A percentile compares a stretch with the other conserved stretches of the same genome.
Conservation (phyloP, 2,329 filamentous ascomycete species). For the Penicillium sp. region DNA sequence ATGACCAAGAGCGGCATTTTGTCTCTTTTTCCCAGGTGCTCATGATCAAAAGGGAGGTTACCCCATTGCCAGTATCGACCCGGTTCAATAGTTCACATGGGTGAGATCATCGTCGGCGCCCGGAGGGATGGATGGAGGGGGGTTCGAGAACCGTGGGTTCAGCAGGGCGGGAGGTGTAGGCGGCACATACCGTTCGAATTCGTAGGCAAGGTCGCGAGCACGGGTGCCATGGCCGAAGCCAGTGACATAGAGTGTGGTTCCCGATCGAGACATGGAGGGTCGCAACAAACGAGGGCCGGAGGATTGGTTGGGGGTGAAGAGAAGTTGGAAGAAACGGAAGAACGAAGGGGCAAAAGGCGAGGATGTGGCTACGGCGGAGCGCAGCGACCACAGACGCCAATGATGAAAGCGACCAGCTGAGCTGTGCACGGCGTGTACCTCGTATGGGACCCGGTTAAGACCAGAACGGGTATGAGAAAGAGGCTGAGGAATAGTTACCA, state of each 20-base stretch:
- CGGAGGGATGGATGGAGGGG: constrained; percentile 36
- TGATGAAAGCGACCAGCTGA: constrained; percentile 10
- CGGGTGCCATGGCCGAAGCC: constrained; percentile 98
- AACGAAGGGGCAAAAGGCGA: constrained; percentile 4
- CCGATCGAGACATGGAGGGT: constrained; percentile 76
- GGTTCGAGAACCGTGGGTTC: constrained; percentile 33
- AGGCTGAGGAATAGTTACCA: background rate
- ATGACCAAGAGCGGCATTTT: constrained; percentile 9
- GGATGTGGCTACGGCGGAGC: constrained; percentile 10
- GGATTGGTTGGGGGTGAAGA: background rate
- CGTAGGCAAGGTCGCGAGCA: constrained; percentile 98
- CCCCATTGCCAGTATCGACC: background rate
- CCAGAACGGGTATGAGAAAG: background rate
- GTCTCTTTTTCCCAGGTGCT: background rate
- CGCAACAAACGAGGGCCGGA: background rate
- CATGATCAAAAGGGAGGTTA: background rate
- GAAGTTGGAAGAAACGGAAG: constrained; percentile 7
- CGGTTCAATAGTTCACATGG: constrained; percentile 4
- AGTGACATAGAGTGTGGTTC: constrained; percentile 95
- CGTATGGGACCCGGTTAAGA: background rate
- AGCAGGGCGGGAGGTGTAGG: constrained; percentile 43
- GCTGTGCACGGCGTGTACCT: background rate
- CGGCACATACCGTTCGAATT: constrained; percentile 99
- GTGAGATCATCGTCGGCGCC: constrained; percentile 18
- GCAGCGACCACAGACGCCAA: constrained; percentile 9